Evolutionary conservation across 192 early-diverging fungal genomes (phyloP), one percentile per base, ranked within the genome.

Genomic region (Paraglomus brasilianum): DNA sequence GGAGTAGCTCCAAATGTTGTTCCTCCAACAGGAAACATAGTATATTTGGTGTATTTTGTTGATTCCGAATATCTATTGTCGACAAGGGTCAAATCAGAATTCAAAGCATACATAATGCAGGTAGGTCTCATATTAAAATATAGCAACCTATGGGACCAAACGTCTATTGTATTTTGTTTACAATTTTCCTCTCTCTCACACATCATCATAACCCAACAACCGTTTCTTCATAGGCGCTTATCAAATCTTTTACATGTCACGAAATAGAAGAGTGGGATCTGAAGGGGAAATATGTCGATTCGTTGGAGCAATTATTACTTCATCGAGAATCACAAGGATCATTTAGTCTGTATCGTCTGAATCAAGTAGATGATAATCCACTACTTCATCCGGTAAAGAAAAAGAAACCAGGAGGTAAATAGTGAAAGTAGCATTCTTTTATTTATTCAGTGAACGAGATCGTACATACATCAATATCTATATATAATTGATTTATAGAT

Each of bases 351-450:
- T 82, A 82, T 44, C 60, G 80, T 45, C 50, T 82, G 40, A 72
- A 79, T 46, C 75, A 82, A 39, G 64, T 79, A 0, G 80, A 82
- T 66, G 76, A 72, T 39, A 82, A 79, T 45, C 80, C 80, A 9
- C 65, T 82, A 22, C 48, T 60, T 5, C 24, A 22, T 9, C 10
- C 42, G 1, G 44, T 44, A 17, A 78, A 73, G 36, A 72, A 66
- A 21, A 53, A 57, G 22, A 78, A 70, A 62, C 36, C 15, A 40
- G 65, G 68, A 70, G 76, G 72, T 77, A 72, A 17, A 49, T 1
- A 63, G 14, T 5, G 15, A 7, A 10, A 10, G 45, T 5, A 39
- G 9, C 13, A 57, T 38, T 17, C 13, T 21, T 21, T 36, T 10
- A 10, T 9, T 57, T 13, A 17, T 38, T 57, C 13, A 36, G 13